phyloP scores from a whole-genome alignment of 257 asterid genomes.

The Salvia splendens region DNA sequence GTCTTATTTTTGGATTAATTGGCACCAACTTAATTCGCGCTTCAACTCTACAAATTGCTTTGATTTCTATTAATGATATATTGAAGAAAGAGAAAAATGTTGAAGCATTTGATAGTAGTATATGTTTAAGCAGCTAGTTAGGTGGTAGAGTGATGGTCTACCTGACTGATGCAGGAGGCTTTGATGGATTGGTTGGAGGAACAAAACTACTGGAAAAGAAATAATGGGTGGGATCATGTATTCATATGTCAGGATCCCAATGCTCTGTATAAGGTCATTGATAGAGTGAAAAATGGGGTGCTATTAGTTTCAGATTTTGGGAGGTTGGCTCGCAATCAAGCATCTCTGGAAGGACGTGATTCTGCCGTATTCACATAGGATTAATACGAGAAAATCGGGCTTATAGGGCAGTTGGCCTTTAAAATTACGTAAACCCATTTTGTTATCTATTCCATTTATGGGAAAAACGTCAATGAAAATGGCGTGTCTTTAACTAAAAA shows the following conservation, averaged over 20 bases:
- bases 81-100: constrained; percentile 7
- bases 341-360: constrained; percentile 93
- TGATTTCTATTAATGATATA: not conserved
- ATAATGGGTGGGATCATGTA: constrained; percentile 96
- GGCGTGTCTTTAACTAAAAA: too few species aligned
- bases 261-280: constrained; percentile 83
- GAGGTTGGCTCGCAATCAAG: constrained; percentile 77
- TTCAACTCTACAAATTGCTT: constrained; percentile 1
- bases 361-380: constrained; percentile 87
- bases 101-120: not conserved
- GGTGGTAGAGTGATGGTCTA: constrained; percentile 11
- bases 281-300: constrained; percentile 84
- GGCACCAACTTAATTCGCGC: constrained; percentile 6
- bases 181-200: constrained; percentile 89
- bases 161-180: constrained; percentile 62
- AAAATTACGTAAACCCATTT: too few species aligned
- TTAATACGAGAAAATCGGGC: too few species aligned
- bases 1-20: not conserved
- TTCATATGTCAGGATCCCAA: constrained; percentile 98
- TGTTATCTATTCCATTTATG: too few species aligned
- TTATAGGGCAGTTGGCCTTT: too few species aligned
- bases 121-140: not conserved
- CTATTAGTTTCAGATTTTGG: constrained; percentile 97
- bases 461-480: too few species aligned
- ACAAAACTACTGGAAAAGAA: constrained; percentile 84